Percentiles rank a stretch among this genome's conserved stretches.
These are phyloP conservation scores for Croton laevigatus DNA, from an alignment of 441 rosid species.

Conservation along the genomic window DNA sequence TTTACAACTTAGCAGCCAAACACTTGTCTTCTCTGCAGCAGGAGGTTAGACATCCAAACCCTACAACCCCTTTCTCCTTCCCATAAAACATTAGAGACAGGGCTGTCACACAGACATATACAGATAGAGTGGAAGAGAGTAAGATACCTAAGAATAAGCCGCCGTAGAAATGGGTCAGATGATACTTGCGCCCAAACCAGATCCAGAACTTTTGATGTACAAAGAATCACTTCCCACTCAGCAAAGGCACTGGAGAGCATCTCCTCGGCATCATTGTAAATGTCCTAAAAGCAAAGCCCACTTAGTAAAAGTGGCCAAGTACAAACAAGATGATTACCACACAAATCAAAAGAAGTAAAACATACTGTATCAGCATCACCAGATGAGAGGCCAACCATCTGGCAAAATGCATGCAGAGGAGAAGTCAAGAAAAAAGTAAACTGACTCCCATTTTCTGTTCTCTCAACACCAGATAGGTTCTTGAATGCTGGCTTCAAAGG, in stretches of 20 bases:
- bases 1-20: background rate
- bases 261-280: conserved; percentile 58
- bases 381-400: conserved; percentile 61
- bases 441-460: conserved; percentile 60
- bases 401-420: conserved; percentile 83
- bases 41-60: background rate
- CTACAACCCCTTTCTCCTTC: background rate
- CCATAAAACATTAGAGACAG: background rate
- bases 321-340: background rate
- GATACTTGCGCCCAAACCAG: conserved; percentile 92
- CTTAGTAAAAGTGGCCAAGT: conserved; percentile 16
- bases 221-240: conserved; percentile 80
- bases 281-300: conserved; percentile 43
- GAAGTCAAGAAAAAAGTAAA: conserved; percentile 87
- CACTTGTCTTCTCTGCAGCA: background rate
- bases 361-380: conserved; percentile 52
- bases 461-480: conserved; percentile 39
- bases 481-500: conserved; percentile 60
- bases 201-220: conserved; percentile 66
- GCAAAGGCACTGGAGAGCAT: conserved; percentile 69
- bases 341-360: conserved; percentile 12
- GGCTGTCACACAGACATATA: no score
- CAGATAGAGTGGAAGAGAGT: background rate
- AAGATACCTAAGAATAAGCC: conserved; percentile 77
- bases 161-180: conserved; percentile 80